Evolutionary conservation across 1,139 yeast genomes (phyloP), one percentile per base, ranked within the genome.

Genomic region (Eremothecium coryli): DNA sequence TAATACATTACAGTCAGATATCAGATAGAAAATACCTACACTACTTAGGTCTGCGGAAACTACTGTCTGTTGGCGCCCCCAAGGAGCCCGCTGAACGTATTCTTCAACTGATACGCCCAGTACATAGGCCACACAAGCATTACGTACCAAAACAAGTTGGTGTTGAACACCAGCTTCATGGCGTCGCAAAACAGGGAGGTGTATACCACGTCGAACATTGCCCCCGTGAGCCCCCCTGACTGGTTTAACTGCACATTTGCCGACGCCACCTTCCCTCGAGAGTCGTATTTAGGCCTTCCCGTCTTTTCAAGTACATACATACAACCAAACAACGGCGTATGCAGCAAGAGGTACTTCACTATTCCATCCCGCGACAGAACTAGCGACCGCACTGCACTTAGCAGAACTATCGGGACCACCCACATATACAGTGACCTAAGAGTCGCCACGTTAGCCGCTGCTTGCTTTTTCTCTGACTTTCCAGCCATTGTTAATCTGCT

Each of bases 1-100:
- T 26, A 15, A 24, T 23, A 27, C 36, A 33, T 29, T 27, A 11
- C 20, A 29, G 20, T 32, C 25, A 26, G 27, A 29, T 20, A 31
- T 37, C 28, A 15, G 28, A 13, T 15, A 15, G n/a, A 22, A 25
- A 13, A 35, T 51, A 52, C 37, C 41, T 51, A 31, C 44, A 42
- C 35, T 48, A 49, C 15, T 30, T n/a, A n/a, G n/a, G n/a, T n/a
- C n/a, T n/a, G n/a, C n/a, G n/a, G n/a, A n/a, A n/a, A 45, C 18
- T 37, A 20, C 22, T 55, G 60, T 47, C 61, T 52, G 36, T 54
- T 54, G 60, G 55, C 35, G 52, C 49, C 3, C 42, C 37, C 11
- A 31, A 38, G 14, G 39, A 38, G 4, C 33, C 36, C 10, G 33
- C 28, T n/a, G n/a, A n/a, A n/a, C n/a, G n/a, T n/a, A n/a, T n/a